A percentile compares a stretch with the other conserved stretches of the same genome.
Conservation (phyloP, 1,139 yeast genomes). For the Torulaspora globosa region DNA sequence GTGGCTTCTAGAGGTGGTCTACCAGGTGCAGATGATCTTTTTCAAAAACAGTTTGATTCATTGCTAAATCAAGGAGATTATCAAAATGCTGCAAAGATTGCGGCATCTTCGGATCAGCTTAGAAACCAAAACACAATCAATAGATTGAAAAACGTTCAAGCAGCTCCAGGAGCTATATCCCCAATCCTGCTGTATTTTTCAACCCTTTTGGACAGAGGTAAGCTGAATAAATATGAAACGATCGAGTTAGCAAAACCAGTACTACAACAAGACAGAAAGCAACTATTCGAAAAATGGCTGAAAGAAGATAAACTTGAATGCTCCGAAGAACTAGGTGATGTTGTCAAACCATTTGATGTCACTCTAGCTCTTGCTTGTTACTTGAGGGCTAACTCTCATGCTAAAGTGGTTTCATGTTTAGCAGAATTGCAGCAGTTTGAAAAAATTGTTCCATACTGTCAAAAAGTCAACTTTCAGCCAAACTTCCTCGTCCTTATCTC, state of each 20-base stretch:
- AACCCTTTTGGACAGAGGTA: constrained; percentile 86
- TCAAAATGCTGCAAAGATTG: constrained; percentile 90
- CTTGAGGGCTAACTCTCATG: constrained; percentile 75
- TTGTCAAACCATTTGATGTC: constrained; percentile 82
- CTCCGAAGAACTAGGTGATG: constrained; percentile 95
- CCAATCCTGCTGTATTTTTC: constrained; percentile 93
- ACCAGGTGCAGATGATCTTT: constrained; percentile 93
- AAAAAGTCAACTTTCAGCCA: constrained; percentile 83
- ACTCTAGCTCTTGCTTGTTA: constrained; percentile 89
- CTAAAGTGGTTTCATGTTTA: constrained; percentile 85
- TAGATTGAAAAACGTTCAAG: constrained; percentile 84
- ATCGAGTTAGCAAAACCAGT: constrained; percentile 95
- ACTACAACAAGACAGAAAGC: constrained; percentile 91
- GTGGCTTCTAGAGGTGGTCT: constrained; percentile 94
- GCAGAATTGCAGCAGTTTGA: constrained; percentile 97
- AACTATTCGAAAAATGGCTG: constrained; percentile 92
- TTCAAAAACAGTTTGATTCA: constrained; percentile 86
- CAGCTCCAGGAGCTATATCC: constrained; percentile 94
- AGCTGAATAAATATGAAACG: constrained; percentile 89
- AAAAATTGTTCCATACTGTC: constrained; percentile 90
- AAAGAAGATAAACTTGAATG: constrained; percentile 90
- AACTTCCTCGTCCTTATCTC: constrained; percentile 88
- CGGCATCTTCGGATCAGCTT: constrained; percentile 90
- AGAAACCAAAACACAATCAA: constrained; percentile 94
- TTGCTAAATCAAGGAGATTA: constrained; percentile 83